phyloP scores from a whole-genome alignment of 495 filamentous ascomycete genomes.

The Podospora pseudoanserina region DNA sequence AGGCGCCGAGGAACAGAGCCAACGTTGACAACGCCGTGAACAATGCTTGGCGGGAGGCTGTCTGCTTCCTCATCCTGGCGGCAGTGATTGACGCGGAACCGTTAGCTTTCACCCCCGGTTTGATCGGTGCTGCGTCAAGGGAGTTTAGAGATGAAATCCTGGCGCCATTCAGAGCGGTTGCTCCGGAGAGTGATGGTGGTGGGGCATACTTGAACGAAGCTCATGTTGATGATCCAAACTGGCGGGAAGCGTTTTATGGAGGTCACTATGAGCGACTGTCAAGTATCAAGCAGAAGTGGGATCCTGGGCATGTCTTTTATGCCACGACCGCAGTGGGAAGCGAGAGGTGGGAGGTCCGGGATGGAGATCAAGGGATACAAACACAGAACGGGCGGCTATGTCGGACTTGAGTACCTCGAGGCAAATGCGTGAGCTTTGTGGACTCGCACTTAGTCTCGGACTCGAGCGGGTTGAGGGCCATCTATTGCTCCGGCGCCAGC shows the following conservation, averaged over 20 bases:
- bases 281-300: conserved; percentile 47
- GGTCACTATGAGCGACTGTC: conserved; percentile 45
- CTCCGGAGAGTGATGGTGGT: conserved; percentile 15
- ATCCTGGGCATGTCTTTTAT: conserved; percentile 53
- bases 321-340: conserved; percentile 51
- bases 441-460: too few species aligned
- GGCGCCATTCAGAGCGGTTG: background rate
- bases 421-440: too few species aligned
- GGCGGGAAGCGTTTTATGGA: conserved; percentile 56
- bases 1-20: conserved; percentile 7
- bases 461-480: too few species aligned
- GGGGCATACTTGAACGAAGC: conserved; percentile 49
- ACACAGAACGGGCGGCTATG: conserved; percentile 36
- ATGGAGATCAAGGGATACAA: conserved; percentile 23
- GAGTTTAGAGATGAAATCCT: conserved; percentile 1
- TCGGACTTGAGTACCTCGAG: conserved; percentile 1
- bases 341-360: conserved; percentile 42
- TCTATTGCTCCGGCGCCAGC: too few species aligned
- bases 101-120: background rate
- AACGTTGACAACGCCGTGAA: conserved; percentile 11
- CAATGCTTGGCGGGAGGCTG: conserved; percentile 5
- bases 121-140: background rate
- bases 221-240: conserved; percentile 51
- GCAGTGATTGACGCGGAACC: background rate
- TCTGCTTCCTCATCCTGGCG: conserved; percentile 11